Conservation (phyloP, 1,139 yeast species). For the Petasospora rhodanensis region DNA sequence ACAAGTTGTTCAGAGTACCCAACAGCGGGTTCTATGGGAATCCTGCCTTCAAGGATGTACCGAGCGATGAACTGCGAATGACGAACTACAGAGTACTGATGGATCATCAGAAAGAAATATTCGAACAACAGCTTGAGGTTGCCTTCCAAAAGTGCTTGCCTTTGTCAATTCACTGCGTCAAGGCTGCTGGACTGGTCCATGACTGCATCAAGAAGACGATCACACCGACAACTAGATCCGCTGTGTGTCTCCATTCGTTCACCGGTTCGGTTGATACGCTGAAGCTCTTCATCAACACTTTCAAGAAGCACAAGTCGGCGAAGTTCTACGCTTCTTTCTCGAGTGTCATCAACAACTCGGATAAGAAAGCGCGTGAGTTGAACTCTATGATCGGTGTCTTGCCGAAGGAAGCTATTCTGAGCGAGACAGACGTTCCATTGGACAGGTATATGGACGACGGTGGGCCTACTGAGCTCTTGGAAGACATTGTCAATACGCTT, state of each 20-base stretch:
- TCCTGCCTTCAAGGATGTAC: conserved; percentile 9
- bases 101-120: conserved; percentile 58
- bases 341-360: conserved; percentile 45
- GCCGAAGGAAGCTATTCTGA: conserved; percentile 37
- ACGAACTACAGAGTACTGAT: conserved; percentile 49
- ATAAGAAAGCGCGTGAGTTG: conserved; percentile 28
- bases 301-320: conserved; percentile 13
- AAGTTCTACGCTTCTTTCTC: conserved; percentile 55
- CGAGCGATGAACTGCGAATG: conserved; percentile 21
- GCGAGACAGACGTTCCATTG: conserved; percentile 48
- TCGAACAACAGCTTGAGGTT: conserved; percentile 46
- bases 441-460: conserved; percentile 6
- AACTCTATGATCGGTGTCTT: conserved; percentile 29
- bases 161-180: conserved; percentile 82
- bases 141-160: conserved; percentile 48
- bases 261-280: conserved; percentile 71
- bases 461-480: conserved; percentile 6
- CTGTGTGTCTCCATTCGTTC: conserved; percentile 72
- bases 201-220: conserved; percentile 36
- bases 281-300: conserved; percentile 43
- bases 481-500: conserved; percentile 4
- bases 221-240: conserved; percentile 10
- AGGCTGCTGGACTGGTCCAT: conserved; percentile 55
- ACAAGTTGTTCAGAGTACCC: conserved; percentile 70
- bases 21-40: conserved; percentile 49